Evolutionary conservation across 805 yeast genomes (phyloP).

Genomic region (Kodamaea laetipori): DNA sequence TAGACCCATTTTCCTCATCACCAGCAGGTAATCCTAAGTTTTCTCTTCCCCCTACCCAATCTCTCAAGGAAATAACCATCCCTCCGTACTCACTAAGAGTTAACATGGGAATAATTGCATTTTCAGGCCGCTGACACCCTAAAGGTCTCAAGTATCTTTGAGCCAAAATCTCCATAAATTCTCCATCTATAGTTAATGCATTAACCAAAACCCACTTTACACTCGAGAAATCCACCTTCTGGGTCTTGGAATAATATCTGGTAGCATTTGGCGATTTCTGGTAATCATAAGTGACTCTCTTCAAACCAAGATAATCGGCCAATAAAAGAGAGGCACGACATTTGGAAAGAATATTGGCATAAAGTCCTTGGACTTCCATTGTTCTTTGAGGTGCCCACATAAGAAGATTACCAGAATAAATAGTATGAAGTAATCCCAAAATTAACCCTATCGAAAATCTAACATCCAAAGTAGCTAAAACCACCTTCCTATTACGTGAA

Average conservation of each 20-base stretch:
- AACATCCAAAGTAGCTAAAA: slow-evolving; percentile 48
- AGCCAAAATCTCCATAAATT: slow-evolving; percentile 83
- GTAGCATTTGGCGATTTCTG: slow-evolving; percentile 87
- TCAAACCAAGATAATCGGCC: slow-evolving; percentile 85
- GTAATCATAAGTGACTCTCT: slow-evolving; percentile 89
- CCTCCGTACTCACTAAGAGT: slow-evolving; percentile 95
- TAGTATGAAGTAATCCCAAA: slow-evolving; percentile 74
- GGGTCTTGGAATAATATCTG: slow-evolving; percentile 73
- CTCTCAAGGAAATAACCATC: slow-evolving; percentile 87
- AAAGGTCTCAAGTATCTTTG: slow-evolving; percentile 89
- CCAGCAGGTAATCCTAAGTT: slow-evolving; percentile 50
- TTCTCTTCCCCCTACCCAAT: slow-evolving; percentile 79
- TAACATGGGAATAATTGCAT: slow-evolving; percentile 83
- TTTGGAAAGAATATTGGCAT: slow-evolving; percentile 75
- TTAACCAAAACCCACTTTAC: slow-evolving; percentile 90
- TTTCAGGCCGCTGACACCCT: slow-evolving; percentile 76
- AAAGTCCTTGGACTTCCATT: slow-evolving; percentile 80
- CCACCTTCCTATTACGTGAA: slow-evolving; percentile 51
- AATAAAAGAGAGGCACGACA: slow-evolving; percentile 72
- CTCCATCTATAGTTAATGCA: slow-evolving; percentile 88
- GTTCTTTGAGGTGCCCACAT: slow-evolving; percentile 77
- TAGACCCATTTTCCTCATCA: slow-evolving; percentile 35
- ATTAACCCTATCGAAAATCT: slow-evolving; percentile 78
- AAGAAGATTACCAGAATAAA: slow-evolving; percentile 80
- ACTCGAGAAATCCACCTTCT: slow-evolving; percentile 73